These are phyloP conservation scores for Silene conica DNA, from an alignment of 148 eudicot species.

Conservation along the genomic window DNA sequence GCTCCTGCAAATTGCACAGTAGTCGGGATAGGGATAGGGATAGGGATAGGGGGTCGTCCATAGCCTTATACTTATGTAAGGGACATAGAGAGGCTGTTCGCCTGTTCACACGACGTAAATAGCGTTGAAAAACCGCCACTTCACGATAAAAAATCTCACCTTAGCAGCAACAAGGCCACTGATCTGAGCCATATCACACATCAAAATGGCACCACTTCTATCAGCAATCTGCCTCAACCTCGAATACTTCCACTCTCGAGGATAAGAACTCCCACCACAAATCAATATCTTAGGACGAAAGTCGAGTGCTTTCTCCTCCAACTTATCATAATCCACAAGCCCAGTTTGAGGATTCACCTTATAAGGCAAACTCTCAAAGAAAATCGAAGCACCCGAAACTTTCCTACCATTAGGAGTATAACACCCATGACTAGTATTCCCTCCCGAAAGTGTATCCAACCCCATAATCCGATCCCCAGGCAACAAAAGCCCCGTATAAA, in stretches of 20 bases:
- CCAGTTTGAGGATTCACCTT: conserved; percentile 78
- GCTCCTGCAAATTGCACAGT: no score
- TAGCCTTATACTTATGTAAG: no score
- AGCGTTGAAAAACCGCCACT: not conserved
- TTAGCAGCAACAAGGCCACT: conserved; percentile 95
- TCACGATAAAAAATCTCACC: conserved; percentile 36
- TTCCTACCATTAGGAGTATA: conserved; percentile 86
- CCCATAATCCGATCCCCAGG: conserved; percentile 97
- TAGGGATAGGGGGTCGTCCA: no score
- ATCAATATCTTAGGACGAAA: conserved; percentile 92
- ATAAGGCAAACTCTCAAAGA: conserved; percentile 82
- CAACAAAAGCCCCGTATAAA: conserved; percentile 67
- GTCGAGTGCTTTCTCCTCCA: conserved; percentile 86
- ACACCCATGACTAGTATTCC: conserved; percentile 86
- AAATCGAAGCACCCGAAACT: conserved; percentile 90
- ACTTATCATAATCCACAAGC: conserved; percentile 68
- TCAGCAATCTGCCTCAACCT: conserved; percentile 81
- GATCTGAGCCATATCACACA: conserved; percentile 99
- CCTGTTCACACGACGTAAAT: no score
- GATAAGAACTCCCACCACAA: conserved; percentile 95
- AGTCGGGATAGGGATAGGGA: no score
- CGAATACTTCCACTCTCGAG: conserved; percentile 85
- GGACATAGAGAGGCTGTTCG: no score
- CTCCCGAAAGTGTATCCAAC: conserved; percentile 81
- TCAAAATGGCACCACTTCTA: conserved; percentile 70